phyloP scores from a whole-genome alignment of 495 filamentous ascomycete genomes.

The Podospora comata region DNA sequence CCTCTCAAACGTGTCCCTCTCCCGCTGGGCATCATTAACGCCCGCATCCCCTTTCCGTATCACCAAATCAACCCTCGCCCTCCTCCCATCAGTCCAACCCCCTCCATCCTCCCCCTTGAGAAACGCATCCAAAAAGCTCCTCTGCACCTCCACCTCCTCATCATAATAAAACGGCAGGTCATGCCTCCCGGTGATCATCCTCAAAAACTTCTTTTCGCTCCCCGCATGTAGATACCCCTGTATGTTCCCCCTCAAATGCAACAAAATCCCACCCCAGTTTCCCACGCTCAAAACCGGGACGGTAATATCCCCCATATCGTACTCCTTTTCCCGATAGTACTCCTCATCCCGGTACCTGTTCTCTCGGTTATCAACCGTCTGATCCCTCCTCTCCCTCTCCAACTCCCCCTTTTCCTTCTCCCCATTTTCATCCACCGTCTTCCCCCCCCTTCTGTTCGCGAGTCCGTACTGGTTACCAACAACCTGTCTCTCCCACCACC shows the following conservation, averaged over 20 bases:
- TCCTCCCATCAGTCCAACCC: conserved; percentile 56
- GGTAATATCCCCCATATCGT: conserved; percentile 58
- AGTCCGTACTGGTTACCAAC: conserved; percentile 61
- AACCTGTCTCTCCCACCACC: conserved; percentile 67
- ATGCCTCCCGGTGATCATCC: conserved; percentile 66
- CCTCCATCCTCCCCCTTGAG: conserved; percentile 58
- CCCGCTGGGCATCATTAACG: conserved; percentile 56
- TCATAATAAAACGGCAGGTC: conserved; percentile 69
- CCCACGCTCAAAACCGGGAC: conserved; percentile 61
- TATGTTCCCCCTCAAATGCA: conserved; percentile 64
- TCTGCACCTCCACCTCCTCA: conserved; percentile 62
- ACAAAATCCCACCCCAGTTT: conserved; percentile 64
- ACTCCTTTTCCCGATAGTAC: conserved; percentile 61
- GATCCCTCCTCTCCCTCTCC: conserved; percentile 52
- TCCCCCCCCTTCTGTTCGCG: conserved; percentile 37
- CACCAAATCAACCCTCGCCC: conserved; percentile 54
- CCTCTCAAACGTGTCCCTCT: conserved; percentile 44
- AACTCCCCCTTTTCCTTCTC: conserved; percentile 52
- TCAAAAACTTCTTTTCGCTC: conserved; percentile 60
- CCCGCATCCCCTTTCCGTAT: conserved; percentile 62
- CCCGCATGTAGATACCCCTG: conserved; percentile 59
- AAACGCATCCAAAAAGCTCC: conserved; percentile 64
- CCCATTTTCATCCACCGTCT: conserved; percentile 59
- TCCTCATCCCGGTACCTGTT: conserved; percentile 56
- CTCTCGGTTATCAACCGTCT: conserved; percentile 55